Conservation (phyloP, 108 stramenopile genomes). For the Mediolabrus comicus region DNA sequence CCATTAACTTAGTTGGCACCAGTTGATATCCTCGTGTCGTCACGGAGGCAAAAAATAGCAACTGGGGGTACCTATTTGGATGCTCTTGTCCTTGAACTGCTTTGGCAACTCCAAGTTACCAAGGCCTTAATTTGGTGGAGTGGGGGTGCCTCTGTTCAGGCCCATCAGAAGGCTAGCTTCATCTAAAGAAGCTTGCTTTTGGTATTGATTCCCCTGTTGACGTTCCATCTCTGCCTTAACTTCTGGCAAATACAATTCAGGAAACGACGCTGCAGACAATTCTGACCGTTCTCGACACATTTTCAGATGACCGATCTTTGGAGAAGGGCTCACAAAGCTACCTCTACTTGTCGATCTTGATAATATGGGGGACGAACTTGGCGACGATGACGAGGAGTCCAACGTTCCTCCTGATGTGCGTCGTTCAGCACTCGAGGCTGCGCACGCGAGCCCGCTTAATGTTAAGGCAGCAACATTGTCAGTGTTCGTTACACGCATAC, state of each 20-base stretch:
- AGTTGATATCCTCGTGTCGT: too few relatives aligned
- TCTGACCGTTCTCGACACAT: neutral
- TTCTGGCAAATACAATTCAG: slow-evolving; percentile 30
- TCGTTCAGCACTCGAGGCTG: neutral
- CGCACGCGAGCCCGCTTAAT: slow-evolving; percentile 37
- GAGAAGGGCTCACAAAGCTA: slow-evolving; percentile 37
- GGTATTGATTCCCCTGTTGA: neutral
- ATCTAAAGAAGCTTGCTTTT: slow-evolving; percentile 21
- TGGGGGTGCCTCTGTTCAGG: slow-evolving; percentile 35
- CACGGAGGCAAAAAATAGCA: neutral
- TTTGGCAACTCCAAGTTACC: slow-evolving; percentile 1
- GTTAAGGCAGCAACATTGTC: slow-evolving; percentile 39
- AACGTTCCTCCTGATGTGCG: neutral
- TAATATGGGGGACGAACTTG: neutral
- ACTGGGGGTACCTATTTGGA: neutral
- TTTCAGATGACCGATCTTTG: slow-evolving; percentile 12
- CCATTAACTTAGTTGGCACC: too few relatives aligned
- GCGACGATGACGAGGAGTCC: slow-evolving; percentile 4
- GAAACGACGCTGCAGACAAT: slow-evolving; percentile 10
- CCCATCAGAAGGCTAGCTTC: slow-evolving; percentile 43
- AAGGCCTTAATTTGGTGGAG: slow-evolving; percentile 4
- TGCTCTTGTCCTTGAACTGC: neutral
- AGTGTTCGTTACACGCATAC: slow-evolving; percentile 29
- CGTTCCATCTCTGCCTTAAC: neutral
- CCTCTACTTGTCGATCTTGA: slow-evolving; percentile 1